Evolutionary conservation across 2,329 filamentous ascomycete species (phyloP).

Genomic region (Penicillium decumbens): DNA sequence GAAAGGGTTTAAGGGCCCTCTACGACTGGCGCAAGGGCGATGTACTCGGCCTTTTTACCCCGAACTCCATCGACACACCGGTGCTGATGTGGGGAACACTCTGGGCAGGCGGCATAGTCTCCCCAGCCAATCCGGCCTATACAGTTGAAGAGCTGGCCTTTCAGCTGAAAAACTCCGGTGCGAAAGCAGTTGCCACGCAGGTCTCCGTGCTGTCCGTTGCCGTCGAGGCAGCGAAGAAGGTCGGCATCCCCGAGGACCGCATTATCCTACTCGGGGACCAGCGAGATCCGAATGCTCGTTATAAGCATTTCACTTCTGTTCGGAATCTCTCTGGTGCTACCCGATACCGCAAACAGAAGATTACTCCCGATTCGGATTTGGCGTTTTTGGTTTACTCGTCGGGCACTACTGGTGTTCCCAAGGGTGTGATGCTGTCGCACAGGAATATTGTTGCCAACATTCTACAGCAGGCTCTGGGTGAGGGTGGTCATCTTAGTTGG

Average conservation of each 20-base stretch:
- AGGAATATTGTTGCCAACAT: slow-evolving; percentile 74
- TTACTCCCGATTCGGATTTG: slow-evolving; percentile 66
- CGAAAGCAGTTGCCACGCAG: slow-evolving; percentile 73
- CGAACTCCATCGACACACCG: slow-evolving; percentile 81
- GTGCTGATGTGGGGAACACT: slow-evolving; percentile 70
- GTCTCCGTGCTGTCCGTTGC: slow-evolving; percentile 60
- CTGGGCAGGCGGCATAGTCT: slow-evolving; percentile 77
- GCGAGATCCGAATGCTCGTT: slow-evolving; percentile 52
- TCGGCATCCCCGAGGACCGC: slow-evolving; percentile 64
- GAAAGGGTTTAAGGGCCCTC: slow-evolving; percentile 66
- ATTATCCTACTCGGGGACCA: slow-evolving; percentile 69
- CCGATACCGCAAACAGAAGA: slow-evolving; percentile 56
- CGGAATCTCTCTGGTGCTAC: slow-evolving; percentile 58
- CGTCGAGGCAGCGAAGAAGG: slow-evolving; percentile 62
- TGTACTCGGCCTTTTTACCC: slow-evolving; percentile 74
- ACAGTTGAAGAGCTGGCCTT: slow-evolving; percentile 77
- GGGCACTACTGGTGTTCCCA: slow-evolving; percentile 85
- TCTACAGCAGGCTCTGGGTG: slow-evolving; percentile 52
- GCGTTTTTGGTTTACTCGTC: slow-evolving; percentile 84
- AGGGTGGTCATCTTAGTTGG: slow-evolving; percentile 54
- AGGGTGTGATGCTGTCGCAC: slow-evolving; percentile 85
- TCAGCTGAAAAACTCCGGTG: slow-evolving; percentile 73
- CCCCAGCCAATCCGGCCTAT: slow-evolving; percentile 85
- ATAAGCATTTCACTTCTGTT: slow-evolving; percentile 70
- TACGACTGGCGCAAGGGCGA: slow-evolving; percentile 81